Evolutionary conservation across 768 basidiomycete genomes (phyloP).

Genomic region (Russula sp.): DNA sequence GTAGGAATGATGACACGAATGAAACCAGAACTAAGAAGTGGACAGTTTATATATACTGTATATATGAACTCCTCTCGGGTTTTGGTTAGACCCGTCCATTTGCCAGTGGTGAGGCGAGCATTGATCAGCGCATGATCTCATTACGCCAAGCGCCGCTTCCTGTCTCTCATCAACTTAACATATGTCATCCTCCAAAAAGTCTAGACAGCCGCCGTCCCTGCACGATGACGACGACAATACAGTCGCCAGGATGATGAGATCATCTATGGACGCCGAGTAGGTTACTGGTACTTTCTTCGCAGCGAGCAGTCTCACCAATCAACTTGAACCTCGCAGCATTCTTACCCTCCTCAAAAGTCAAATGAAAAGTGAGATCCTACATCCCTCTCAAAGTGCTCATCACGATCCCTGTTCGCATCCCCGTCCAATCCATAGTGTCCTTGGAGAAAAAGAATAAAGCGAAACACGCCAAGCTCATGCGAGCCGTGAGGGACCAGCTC

Average conservation of each 20-base stretch:
- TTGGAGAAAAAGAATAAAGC: constrained; percentile 14
- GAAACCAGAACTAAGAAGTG: not conserved
- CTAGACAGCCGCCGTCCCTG: not conserved
- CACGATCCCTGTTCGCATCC: too few relatives aligned
- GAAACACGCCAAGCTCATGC: constrained; percentile 13
- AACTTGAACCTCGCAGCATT: constrained; percentile 1
- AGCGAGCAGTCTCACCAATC: not conserved
- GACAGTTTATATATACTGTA: not conserved
- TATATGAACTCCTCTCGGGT: not conserved
- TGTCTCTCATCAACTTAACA: not conserved
- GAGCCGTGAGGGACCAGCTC: constrained; percentile 16
- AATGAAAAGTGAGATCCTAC: constrained; percentile 18
- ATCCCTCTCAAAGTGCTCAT: not conserved
- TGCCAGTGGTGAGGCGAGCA: too few relatives aligned
- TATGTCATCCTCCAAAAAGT: not conserved
- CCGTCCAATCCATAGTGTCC: constrained; percentile 7
- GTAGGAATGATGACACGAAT: not conserved
- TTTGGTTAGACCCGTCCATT: not conserved
- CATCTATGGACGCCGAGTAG: constrained; percentile 12
- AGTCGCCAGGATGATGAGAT: not conserved
- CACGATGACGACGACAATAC: constrained; percentile 2
- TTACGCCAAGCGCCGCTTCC: not conserved
- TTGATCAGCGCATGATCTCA: too few relatives aligned
- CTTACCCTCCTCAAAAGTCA: constrained; percentile 12
- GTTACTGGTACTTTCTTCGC: not conserved